Conservation (phyloP, 352 stramenopile species). For the Globisporangium parvum region DNA sequence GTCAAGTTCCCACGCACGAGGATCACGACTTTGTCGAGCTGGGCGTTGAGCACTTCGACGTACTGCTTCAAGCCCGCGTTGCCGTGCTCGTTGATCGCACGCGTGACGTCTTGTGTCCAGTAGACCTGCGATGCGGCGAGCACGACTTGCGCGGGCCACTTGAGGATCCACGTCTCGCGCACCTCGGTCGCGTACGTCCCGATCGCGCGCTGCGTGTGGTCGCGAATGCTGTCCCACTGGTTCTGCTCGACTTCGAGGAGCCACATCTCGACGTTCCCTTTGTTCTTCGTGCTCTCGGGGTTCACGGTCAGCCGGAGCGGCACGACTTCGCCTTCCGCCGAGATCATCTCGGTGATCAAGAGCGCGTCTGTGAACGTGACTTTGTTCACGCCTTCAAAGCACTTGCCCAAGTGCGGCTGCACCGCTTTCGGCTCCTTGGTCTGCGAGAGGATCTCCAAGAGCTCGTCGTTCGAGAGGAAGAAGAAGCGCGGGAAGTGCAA, state of each 20-base stretch:
- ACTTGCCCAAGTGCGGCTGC: conserved; percentile 88
- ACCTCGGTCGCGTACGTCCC: conserved; percentile 71
- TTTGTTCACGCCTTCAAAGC: conserved; percentile 88
- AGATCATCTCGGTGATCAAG: conserved; percentile 93
- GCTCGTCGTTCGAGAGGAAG: conserved; percentile 92
- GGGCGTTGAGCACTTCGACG: conserved; percentile 75
- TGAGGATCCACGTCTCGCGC: conserved; percentile 88
- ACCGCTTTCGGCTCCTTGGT: conserved; percentile 92
- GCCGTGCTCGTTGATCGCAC: conserved; percentile 69
- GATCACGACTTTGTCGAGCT: conserved; percentile 89
- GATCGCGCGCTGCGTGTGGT: conserved; percentile 87
- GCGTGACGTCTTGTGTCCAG: conserved; percentile 92
- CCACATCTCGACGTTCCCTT: conserved; percentile 95
- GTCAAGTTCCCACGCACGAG: conserved; percentile 89
- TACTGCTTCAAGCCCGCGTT: conserved; percentile 73
- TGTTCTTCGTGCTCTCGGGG: conserved; percentile 89
- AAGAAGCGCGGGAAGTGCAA: conserved; percentile 93
- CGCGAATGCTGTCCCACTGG: conserved; percentile 90
- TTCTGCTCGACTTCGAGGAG: conserved; percentile 88
- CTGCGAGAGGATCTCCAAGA: conserved; percentile 91
- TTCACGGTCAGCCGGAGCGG: conserved; percentile 80
- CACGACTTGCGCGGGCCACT: conserved; percentile 93
- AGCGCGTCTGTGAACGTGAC: conserved; percentile 90
- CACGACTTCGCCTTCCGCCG: conserved; percentile 88
- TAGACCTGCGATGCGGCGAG: conserved; percentile 90